Evolutionary conservation across 2,329 filamentous ascomycete genomes (phyloP), one percentile per base, ranked within the genome.

Genomic region (Drechslerella dactyloides): DNA sequence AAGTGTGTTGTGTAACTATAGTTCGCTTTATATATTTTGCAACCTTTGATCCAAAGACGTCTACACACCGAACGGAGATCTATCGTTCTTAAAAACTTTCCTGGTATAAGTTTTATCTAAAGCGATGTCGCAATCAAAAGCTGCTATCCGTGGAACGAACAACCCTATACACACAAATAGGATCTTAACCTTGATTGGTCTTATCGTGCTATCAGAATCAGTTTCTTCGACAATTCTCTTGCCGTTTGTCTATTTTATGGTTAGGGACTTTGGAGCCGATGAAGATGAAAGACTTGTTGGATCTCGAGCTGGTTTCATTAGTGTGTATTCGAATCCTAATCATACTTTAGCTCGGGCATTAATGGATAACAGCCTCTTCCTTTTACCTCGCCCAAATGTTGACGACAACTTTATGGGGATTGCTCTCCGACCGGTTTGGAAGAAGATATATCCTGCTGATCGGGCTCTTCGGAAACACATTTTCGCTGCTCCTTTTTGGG

Each of bases 211-310:
- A 54, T 62, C 48, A 4, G 58, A 62, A 46, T 62, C 58, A 15
- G 33, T 62, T 23, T 62, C 58, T 54, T 62, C 58, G 21, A 62
- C 58, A 21, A 62, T 62, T 15, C 33, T 62, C 33, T n/a, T 62
- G n/a, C 58, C 58, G 1, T 62, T 62, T 46, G 50, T 62, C 15
- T 62, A 62, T 62, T 62, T 62, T 54, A 62, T 62, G 58, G 58
- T 62, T 15, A 48, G 58, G 8, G 58, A 62, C 35, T 62, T 62
- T 46, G 58, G 58, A 62, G 30, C 44, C 27, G 50, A 54, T 33
- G 21, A 23, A 10, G 58, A 62, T 62, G 58, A 62, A 46, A 62
- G 48, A 35, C 58, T 54, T 37, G 54, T 62, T n/a, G 58, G 58
- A 62, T 62, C 58, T 21, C 33, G 58, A 30, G 58, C 58, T 2